Evolutionary conservation across 306 rosid genomes (phyloP).

Genomic region (Adenanthera pavonina): DNA sequence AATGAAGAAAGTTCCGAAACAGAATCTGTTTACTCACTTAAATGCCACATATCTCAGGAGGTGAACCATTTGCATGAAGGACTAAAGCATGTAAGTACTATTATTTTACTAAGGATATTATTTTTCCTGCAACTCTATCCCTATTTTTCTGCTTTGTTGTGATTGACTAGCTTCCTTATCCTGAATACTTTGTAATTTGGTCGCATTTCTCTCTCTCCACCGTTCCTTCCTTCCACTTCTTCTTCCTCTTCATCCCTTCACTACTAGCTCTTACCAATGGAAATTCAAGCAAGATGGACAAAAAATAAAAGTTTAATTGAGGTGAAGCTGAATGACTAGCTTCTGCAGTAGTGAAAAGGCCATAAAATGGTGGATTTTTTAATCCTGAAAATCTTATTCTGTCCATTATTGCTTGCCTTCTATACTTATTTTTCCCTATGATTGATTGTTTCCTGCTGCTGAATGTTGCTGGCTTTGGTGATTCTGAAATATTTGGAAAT

Average conservation of each 20-base stretch:
- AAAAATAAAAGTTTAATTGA: background rate
- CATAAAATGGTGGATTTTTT: slow-evolving; percentile 13
- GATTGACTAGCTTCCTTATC: slow-evolving; percentile 17
- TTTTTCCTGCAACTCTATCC: slow-evolving; percentile 15
- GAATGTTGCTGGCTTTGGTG: background rate
- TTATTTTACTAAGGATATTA: background rate
- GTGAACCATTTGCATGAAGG: slow-evolving; percentile 99
- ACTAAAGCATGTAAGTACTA: slow-evolving; percentile 82
- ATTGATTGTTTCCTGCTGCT: background rate
- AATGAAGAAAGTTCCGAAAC: slow-evolving; percentile 97
- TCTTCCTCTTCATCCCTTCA: slow-evolving; percentile 2
- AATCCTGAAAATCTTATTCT: slow-evolving; percentile 3
- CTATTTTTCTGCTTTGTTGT: slow-evolving; percentile 1
- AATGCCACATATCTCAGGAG: slow-evolving; percentile 98
- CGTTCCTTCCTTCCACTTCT: background rate
- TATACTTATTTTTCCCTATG: background rate
- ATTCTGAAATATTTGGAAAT: slow-evolving; percentile 13
- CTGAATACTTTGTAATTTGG: slow-evolving; percentile 2
- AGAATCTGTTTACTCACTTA: slow-evolving; percentile 93
- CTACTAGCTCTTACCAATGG: background rate
- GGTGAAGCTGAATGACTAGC: slow-evolving; percentile 18
- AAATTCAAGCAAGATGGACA: background rate
- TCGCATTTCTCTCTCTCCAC: background rate
- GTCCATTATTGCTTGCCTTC: background rate
- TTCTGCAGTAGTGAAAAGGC: slow-evolving; percentile 11